These are phyloP conservation scores for Keqinozyma sinolaborantium DNA, from an alignment of 1,139 yeast species.

Conservation along the genomic window DNA sequence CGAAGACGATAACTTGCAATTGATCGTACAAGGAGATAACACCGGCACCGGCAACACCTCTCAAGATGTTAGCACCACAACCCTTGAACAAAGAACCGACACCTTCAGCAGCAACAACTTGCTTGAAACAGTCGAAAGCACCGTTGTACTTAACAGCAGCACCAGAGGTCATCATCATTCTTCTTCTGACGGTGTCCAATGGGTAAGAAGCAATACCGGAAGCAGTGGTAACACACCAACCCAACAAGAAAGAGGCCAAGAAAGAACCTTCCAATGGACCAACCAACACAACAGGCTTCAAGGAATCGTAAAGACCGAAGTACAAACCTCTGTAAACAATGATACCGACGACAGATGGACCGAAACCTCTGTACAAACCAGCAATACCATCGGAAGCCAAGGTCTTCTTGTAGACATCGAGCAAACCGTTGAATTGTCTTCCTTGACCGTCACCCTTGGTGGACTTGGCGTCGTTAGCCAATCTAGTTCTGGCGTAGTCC, in stretches of 20 bases:
- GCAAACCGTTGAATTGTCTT: conserved; percentile 52
- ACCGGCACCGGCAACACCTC: conserved; percentile 60
- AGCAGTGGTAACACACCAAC: conserved; percentile 55
- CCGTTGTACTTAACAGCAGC: conserved; percentile 52
- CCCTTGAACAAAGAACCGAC: conserved; percentile 50
- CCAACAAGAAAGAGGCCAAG: conserved; percentile 53
- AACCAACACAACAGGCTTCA: conserved; percentile 52
- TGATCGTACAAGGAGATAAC: conserved; percentile 53
- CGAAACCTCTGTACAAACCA: conserved; percentile 58
- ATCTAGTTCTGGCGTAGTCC: conserved; percentile 55
- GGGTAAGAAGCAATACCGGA: conserved; percentile 56
- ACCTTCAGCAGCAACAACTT: conserved; percentile 54
- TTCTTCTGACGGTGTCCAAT: conserved; percentile 53
- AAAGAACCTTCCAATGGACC: conserved; percentile 55
- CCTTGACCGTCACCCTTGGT: conserved; percentile 45
- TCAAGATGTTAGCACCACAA: conserved; percentile 55
- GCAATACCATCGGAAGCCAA: conserved; percentile 54
- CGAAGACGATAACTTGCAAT: conserved; percentile 48
- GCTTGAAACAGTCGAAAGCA: conserved; percentile 47
- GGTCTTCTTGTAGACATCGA: conserved; percentile 53
- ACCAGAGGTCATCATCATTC: conserved; percentile 59
- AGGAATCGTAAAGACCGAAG: conserved; percentile 54
- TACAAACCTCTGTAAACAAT: conserved; percentile 55
- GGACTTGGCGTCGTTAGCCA: conserved; percentile 54
- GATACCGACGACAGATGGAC: conserved; percentile 52